Conservation (phyloP, 768 basidiomycete genomes). For the Pholiota molesta region DNA sequence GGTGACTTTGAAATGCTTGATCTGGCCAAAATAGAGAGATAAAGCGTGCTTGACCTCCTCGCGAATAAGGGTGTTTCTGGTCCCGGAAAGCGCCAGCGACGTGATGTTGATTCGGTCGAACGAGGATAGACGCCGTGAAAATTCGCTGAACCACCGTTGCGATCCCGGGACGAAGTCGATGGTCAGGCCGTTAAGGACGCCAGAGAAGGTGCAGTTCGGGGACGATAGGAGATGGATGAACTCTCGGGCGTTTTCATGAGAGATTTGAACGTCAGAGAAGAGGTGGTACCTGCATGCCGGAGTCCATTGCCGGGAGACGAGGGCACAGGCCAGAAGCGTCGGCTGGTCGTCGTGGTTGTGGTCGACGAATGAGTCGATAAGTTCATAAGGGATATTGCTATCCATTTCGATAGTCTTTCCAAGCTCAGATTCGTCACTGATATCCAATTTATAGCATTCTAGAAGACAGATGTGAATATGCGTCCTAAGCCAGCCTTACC, state of each 20-base stretch:
- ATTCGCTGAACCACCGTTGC: slow-evolving; percentile 24
- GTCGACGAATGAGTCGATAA: slow-evolving; percentile 32
- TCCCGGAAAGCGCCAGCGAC: slow-evolving; percentile 17
- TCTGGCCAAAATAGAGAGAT: slow-evolving; percentile 4
- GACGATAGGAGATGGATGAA: slow-evolving; percentile 17
- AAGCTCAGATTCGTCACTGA: background rate
- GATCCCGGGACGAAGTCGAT: slow-evolving; percentile 22
- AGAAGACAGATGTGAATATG: background rate
- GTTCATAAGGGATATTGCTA: slow-evolving; percentile 28
- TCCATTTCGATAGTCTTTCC: slow-evolving; percentile 11
- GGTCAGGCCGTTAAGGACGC: slow-evolving; percentile 12
- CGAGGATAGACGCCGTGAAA: slow-evolving; percentile 16
- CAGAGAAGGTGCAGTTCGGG: slow-evolving; percentile 21
- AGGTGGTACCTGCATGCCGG: slow-evolving; percentile 25
- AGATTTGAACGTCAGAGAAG: slow-evolving; percentile 20
- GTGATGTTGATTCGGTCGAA: slow-evolving; percentile 13
- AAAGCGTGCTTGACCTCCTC: slow-evolving; percentile 16
- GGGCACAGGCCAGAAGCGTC: slow-evolving; percentile 27
- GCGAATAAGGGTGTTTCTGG: slow-evolving; percentile 17
- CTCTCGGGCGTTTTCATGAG: slow-evolving; percentile 20
- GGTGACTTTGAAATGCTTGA: slow-evolving; percentile 16
- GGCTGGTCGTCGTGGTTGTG: slow-evolving; percentile 24
- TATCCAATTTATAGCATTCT: slow-evolving; percentile 2
- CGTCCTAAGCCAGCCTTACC: slow-evolving; percentile 8
- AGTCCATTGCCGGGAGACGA: slow-evolving; percentile 29